phyloP scores from a whole-genome alignment of 2,329 filamentous ascomycete species.

The Lecanoromycetidae sp. region DNA sequence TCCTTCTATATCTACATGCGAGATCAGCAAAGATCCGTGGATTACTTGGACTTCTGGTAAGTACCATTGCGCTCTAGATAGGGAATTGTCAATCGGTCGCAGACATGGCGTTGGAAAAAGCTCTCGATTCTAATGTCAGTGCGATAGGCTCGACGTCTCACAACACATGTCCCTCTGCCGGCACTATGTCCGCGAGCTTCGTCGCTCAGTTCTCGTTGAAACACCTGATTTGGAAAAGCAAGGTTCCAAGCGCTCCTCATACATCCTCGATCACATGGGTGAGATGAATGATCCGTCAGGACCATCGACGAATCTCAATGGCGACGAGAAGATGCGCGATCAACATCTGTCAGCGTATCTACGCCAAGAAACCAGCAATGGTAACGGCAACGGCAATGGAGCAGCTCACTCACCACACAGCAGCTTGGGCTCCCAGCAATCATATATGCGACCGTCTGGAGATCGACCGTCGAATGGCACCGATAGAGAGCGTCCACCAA shows the following conservation, averaged over 20 bases:
- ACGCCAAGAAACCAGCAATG: conserved; percentile 39
- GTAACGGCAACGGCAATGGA: conserved; percentile 10
- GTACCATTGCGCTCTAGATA: background rate
- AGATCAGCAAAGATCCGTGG: conserved; percentile 92
- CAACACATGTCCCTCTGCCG: conserved; percentile 95
- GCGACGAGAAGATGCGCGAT: conserved; percentile 67
- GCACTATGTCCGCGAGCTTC: conserved; percentile 90
- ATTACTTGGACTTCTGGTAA: conserved; percentile 97
- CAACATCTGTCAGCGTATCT: conserved; percentile 86
- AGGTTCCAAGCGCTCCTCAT: conserved; percentile 73
- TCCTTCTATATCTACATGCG: conserved; percentile 99
- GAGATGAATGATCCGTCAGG: conserved; percentile 51
- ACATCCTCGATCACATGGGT: conserved; percentile 59
- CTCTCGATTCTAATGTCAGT: background rate
- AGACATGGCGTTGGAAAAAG: background rate
- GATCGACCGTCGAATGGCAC: conserved; percentile 27
- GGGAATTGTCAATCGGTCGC: too few relatives aligned
- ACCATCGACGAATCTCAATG: conserved; percentile 43
- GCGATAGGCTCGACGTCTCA: conserved; percentile 83
- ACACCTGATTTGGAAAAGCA: conserved; percentile 80
- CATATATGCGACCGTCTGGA: conserved; percentile 31
- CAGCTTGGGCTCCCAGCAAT: conserved; percentile 23
- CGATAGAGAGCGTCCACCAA: conserved; percentile 38
- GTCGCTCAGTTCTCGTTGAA: conserved; percentile 80
- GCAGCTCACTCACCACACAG: conserved; percentile 41